These are phyloP conservation scores for Coniophora puteana DNA, from an alignment of 1,284 basidiomycete species.

Conservation along the genomic window DNA sequence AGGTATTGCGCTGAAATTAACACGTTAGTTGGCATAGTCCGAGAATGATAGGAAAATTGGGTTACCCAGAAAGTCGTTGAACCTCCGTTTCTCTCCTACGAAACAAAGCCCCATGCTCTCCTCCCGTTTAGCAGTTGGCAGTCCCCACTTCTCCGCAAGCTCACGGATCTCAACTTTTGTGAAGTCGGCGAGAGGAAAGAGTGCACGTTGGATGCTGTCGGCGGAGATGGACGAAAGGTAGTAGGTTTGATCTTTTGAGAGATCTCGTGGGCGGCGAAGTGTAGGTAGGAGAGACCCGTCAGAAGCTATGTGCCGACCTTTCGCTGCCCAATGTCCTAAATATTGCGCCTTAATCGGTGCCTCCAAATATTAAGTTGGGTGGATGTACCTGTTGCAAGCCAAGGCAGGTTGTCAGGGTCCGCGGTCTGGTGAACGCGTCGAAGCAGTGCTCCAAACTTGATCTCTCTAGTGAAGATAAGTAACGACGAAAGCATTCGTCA, in stretches of 20 bases:
- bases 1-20: slow-evolving; percentile 71
- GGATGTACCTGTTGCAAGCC: slow-evolving; percentile 80
- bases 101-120: slow-evolving; percentile 99
- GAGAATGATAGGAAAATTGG: slow-evolving; percentile 7
- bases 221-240: slow-evolving; percentile 83
- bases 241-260: slow-evolving; percentile 89
- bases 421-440: slow-evolving; percentile 47
- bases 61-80: slow-evolving; percentile 73
- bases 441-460: slow-evolving; percentile 90
- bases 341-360: too few species aligned
- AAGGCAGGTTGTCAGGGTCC: slow-evolving; percentile 33
- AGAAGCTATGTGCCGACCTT: slow-evolving; percentile 41
- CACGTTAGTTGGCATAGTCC: background rate
- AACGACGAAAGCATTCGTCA: slow-evolving; percentile 1
- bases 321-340: slow-evolving; percentile 91
- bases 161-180: slow-evolving; percentile 74
- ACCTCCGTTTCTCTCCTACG: slow-evolving; percentile 78
- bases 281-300: slow-evolving; percentile 42
- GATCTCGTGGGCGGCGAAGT: slow-evolving; percentile 65
- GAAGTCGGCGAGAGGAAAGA: slow-evolving; percentile 77
- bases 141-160: slow-evolving; percentile 61
- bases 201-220: slow-evolving; percentile 55
- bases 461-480: slow-evolving; percentile 54
- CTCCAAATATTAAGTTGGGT: background rate
- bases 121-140: slow-evolving; percentile 76